phyloP scores from a whole-genome alignment of 306 rosid species.

The Arachis stenosperma region DNA sequence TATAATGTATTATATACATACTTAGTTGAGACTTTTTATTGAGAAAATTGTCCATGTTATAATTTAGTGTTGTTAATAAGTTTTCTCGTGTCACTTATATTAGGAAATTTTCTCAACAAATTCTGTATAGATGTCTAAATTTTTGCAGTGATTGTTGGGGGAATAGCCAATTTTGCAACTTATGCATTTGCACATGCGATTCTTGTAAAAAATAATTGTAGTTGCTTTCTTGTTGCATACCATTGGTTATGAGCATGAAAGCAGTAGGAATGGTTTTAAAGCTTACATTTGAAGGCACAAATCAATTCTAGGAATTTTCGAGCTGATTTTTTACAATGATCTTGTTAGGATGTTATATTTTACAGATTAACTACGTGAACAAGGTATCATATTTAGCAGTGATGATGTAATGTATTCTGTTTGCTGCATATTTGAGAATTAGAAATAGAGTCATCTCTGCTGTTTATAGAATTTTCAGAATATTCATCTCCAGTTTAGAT shows the following conservation, averaged over 20 bases:
- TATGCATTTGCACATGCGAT: slow-evolving; percentile 96
- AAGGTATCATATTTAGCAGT: slow-evolving; percentile 53
- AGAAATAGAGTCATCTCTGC: background rate
- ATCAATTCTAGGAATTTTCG: slow-evolving; percentile 74
- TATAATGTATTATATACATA: background rate
- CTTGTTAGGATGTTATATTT: slow-evolving; percentile 61
- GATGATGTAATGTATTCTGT: background rate
- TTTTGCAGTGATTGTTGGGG: slow-evolving; percentile 82
- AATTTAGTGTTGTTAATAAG: background rate
- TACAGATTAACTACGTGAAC: slow-evolving; percentile 89
- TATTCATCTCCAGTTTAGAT: background rate
- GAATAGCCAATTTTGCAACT: slow-evolving; percentile 94
- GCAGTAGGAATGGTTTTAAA: slow-evolving; percentile 89
- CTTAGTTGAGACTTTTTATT: background rate
- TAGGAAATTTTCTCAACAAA: slow-evolving; percentile 8
- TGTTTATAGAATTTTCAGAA: background rate
- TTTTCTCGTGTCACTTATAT: background rate
- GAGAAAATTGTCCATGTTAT: slow-evolving; percentile 2
- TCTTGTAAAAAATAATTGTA: slow-evolving; percentile 56
- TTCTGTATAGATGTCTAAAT: slow-evolving; percentile 25
- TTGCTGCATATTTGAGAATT: too few species aligned
- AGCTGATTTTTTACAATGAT: slow-evolving; percentile 72
- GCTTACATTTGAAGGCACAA: slow-evolving; percentile 70
- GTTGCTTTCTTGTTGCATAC: slow-evolving; percentile 35
- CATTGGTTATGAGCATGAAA: slow-evolving; percentile 82